phyloP scores from a whole-genome alignment of 2,329 filamentous ascomycete genomes.

The Waltergamsia citrina region DNA sequence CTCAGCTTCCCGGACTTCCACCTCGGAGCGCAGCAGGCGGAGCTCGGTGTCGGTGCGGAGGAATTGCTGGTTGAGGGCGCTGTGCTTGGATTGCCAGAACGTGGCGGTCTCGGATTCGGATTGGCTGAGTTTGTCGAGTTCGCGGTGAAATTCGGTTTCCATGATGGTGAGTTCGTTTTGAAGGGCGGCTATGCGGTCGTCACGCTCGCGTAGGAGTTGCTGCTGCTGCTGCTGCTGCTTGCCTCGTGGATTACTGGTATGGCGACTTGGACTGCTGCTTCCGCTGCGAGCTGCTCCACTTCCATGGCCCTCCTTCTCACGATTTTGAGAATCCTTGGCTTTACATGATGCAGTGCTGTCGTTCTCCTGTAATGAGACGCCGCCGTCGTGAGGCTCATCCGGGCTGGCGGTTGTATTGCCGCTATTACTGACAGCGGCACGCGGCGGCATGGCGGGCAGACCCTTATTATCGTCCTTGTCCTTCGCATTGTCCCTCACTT shows the following conservation, averaged over 20 bases:
- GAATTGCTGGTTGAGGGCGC: slow-evolving; percentile 40
- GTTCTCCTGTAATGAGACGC: too few species aligned
- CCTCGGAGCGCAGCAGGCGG: slow-evolving; percentile 37
- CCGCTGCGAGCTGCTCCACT: too few species aligned
- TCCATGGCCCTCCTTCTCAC: too few species aligned
- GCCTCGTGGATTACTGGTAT: neutral
- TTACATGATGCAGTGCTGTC: too few species aligned
- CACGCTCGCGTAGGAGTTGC: slow-evolving; percentile 26
- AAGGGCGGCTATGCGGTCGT: slow-evolving; percentile 42
- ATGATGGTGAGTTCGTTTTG: slow-evolving; percentile 39
- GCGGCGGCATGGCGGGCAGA: slow-evolving; percentile 18
- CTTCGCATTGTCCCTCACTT: slow-evolving; percentile 2
- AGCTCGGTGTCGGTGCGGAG: slow-evolving; percentile 43
- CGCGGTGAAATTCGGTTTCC: slow-evolving; percentile 41
- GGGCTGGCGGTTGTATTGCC: slow-evolving; percentile 10
- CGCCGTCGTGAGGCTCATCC: slow-evolving; percentile 14
- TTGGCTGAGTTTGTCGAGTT: slow-evolving; percentile 42
- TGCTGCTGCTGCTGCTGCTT: slow-evolving; percentile 10
- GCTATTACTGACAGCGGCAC: slow-evolving; percentile 14
- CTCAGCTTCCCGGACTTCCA: slow-evolving; percentile 36
- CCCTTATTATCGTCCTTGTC: slow-evolving; percentile 9
- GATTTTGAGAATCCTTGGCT: too few species aligned
- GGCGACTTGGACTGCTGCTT: too few species aligned
- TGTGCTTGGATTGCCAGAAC: slow-evolving; percentile 50
- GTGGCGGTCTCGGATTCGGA: slow-evolving; percentile 45